Conservation (phyloP, 805 yeast genomes). For the Teunomyces tritomae region DNA sequence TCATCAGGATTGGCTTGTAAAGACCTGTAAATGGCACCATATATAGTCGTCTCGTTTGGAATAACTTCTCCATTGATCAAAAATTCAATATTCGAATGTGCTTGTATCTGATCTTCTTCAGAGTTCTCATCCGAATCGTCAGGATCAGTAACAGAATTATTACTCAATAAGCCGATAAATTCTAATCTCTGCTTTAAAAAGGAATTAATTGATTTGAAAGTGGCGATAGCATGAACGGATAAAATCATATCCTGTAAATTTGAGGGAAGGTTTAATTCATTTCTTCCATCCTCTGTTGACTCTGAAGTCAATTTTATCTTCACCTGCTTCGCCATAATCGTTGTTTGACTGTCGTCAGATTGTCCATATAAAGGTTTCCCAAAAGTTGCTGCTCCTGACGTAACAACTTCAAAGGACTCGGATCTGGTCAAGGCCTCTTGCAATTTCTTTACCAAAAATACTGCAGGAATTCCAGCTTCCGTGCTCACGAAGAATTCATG, state of each 20-base stretch:
- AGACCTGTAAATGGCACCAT: conserved; percentile 66
- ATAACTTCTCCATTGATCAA: conserved; percentile 53
- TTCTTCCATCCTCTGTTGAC: conserved; percentile 6
- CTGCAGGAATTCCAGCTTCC: conserved; percentile 23
- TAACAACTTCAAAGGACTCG: conserved; percentile 66
- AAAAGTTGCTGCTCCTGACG: conserved; percentile 35
- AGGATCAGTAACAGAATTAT: conserved; percentile 10
- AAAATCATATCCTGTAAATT: conserved; percentile 34
- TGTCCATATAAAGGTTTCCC: background rate
- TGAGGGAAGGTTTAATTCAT: conserved; percentile 16
- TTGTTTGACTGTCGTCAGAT: conserved; percentile 38
- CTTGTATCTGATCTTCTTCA: conserved; percentile 11
- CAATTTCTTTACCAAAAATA: conserved; percentile 51
- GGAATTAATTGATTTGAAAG: conserved; percentile 50
- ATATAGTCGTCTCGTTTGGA: conserved; percentile 67
- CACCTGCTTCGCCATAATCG: conserved; percentile 70
- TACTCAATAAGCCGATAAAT: conserved; percentile 11
- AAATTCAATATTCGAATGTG: conserved; percentile 47
- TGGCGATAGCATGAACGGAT: conserved; percentile 60
- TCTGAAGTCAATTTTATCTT: conserved; percentile 48
- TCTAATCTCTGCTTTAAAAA: conserved; percentile 42
- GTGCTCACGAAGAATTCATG: conserved; percentile 31
- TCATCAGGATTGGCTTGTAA: conserved; percentile 38
- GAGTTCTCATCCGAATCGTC: conserved; percentile 16
- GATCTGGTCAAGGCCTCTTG: conserved; percentile 73